phyloP scores from a whole-genome alignment of 1,139 yeast genomes.

The Suhomyces terraborum region DNA sequence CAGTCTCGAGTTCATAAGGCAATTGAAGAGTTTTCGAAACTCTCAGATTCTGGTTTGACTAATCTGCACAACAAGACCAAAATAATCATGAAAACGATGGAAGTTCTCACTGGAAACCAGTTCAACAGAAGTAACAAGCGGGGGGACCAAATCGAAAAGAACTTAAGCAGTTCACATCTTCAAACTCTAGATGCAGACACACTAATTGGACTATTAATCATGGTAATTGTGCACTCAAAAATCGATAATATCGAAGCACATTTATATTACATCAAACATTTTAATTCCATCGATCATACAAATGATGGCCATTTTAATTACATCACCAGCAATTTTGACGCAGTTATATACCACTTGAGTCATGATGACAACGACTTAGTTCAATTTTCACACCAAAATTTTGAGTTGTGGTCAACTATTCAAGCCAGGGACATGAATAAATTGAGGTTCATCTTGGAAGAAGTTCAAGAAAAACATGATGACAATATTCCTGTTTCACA shows the following conservation, averaged over 20 bases:
- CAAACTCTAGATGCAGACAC: conserved; percentile 73
- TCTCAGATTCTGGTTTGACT: conserved; percentile 47
- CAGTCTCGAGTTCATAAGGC: conserved; percentile 58
- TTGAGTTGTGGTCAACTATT: conserved; percentile 57
- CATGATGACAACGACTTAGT: conserved; percentile 40
- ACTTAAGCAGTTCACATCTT: not conserved
- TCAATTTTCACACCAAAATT: conserved; percentile 49
- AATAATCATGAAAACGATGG: conserved; percentile 56
- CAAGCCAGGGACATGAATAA: conserved; percentile 31
- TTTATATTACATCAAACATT: conserved; percentile 62
- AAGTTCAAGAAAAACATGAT: conserved; percentile 14
- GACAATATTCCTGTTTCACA: conserved; percentile 38
- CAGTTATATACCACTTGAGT: conserved; percentile 67
- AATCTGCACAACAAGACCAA: conserved; percentile 57
- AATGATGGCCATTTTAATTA: conserved; percentile 44
- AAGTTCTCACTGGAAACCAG: conserved; percentile 43
- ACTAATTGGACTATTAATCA: conserved; percentile 66
- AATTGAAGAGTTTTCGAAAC: conserved; percentile 51
- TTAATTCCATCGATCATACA: conserved; percentile 39
- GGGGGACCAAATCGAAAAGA: not conserved
- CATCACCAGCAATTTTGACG: conserved; percentile 76
- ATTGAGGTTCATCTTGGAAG: conserved; percentile 25
- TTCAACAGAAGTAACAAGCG: not conserved
- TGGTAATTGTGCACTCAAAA: conserved; percentile 69
- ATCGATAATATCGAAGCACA: conserved; percentile 64